Evolutionary conservation across 441 rosid genomes (phyloP).

Genomic region (Flueggea neowawraea): DNA sequence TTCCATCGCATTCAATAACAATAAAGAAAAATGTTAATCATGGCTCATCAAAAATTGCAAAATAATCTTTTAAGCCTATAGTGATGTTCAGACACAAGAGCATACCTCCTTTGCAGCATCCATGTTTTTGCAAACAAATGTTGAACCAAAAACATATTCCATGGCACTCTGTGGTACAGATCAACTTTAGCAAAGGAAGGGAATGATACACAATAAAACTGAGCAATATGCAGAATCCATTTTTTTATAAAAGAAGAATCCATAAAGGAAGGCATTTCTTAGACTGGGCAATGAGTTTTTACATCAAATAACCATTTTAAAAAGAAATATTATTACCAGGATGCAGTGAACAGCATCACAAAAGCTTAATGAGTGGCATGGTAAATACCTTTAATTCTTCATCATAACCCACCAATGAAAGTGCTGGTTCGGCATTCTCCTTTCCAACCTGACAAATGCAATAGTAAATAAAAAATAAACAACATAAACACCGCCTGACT

Average conservation of each 20-base stretch:
- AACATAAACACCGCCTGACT: too few species aligned
- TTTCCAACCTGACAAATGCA: slow-evolving; percentile 72
- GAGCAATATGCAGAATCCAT: neutral
- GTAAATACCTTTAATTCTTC: slow-evolving; percentile 67
- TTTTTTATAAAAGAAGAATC: neutral
- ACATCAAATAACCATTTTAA: too few species aligned
- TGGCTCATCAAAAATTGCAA: too few species aligned
- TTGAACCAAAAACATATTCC: slow-evolving; percentile 96
- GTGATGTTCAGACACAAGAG: neutral
- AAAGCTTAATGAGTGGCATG: neutral
- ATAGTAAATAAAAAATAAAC: slow-evolving; percentile 5
- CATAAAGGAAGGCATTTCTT: too few species aligned
- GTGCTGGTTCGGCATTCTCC: slow-evolving; percentile 90
- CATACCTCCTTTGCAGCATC: slow-evolving; percentile 94
- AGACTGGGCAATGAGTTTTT: too few species aligned
- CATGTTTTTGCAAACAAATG: slow-evolving; percentile 83
- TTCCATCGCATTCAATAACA: too few species aligned
- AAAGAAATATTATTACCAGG: too few species aligned
- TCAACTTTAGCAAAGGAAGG: slow-evolving; percentile 15
- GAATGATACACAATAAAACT: too few species aligned
- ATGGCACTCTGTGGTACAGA: slow-evolving; percentile 71
- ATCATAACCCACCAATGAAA: slow-evolving; percentile 85
- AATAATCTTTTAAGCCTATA: too few species aligned
- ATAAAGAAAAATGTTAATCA: too few species aligned
- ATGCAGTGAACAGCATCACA: too few species aligned